These are phyloP conservation scores for Entomortierella chlamydospora DNA, from an alignment of 192 early-diverging fungal genomes.

Conservation along the genomic window DNA sequence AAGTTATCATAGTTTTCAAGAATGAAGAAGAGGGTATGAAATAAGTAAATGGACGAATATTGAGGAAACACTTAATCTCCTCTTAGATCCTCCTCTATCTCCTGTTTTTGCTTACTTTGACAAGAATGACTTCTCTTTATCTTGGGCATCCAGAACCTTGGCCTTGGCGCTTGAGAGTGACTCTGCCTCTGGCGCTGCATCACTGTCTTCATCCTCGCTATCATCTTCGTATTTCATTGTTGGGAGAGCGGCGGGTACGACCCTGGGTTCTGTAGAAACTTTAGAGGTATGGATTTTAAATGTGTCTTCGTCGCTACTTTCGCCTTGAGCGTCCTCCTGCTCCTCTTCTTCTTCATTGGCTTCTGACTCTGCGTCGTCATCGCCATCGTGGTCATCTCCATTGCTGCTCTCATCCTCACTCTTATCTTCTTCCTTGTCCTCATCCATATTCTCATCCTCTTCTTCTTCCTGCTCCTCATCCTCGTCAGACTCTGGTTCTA, in stretches of 20 bases:
- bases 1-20: too few relatives aligned
- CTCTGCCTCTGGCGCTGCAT: conserved; percentile 48
- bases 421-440: not conserved
- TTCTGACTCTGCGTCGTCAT: conserved; percentile 11
- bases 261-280: conserved; percentile 13
- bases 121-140: conserved; percentile 49
- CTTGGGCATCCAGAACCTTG: conserved; percentile 37
- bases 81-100: too few relatives aligned
- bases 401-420: conserved; percentile 1
- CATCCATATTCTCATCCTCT: conserved; percentile 12
- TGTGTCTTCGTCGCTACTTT: conserved; percentile 30
- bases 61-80: too few relatives aligned
- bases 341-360: conserved; percentile 7
- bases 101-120: conserved; percentile 51
- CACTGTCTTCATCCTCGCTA: conserved; percentile 42
- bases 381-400: conserved; percentile 9
- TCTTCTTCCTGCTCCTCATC: conserved; percentile 3
- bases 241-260: conserved; percentile 26
- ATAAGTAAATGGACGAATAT: too few relatives aligned
- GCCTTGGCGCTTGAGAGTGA: conserved; percentile 49
- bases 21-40: too few relatives aligned
- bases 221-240: conserved; percentile 40
- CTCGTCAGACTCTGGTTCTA: conserved; percentile 18
- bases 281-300: conserved; percentile 55
- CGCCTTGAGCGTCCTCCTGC: not conserved